Evolutionary conservation across 108 stramenopile species (phyloP).

Genomic region (Pseudonitzschia pungens): DNA sequence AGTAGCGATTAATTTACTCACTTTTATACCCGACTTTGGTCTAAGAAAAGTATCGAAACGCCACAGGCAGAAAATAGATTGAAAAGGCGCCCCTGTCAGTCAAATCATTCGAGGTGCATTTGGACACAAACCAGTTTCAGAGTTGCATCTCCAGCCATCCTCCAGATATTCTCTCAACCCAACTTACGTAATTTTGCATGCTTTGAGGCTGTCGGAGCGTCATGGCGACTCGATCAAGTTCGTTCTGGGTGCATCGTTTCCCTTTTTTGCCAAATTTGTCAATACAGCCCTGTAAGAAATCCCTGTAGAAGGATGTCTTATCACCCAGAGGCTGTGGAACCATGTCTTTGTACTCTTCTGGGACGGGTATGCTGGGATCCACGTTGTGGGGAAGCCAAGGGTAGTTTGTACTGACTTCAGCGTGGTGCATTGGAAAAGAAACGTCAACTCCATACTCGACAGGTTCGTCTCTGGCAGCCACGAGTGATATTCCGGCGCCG

Average conservation of each 20-base stretch:
- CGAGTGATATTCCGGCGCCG: not conserved
- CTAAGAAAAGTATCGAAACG: not conserved
- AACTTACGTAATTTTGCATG: constrained; percentile 60
- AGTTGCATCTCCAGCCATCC: not conserved
- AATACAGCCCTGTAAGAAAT: constrained; percentile 55
- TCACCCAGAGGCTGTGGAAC: constrained; percentile 68
- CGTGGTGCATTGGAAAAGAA: constrained; percentile 80
- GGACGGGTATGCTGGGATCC: constrained; percentile 42
- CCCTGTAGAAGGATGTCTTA: constrained; percentile 51
- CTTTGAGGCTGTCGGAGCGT: constrained; percentile 65
- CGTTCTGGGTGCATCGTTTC: constrained; percentile 49
- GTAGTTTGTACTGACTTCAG: constrained; percentile 61
- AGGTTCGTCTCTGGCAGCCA: constrained; percentile 13
- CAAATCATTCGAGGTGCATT: not conserved
- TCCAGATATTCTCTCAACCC: not conserved
- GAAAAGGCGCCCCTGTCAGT: not conserved
- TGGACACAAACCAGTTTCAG: not conserved
- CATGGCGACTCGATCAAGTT: constrained; percentile 81
- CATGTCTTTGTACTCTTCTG: constrained; percentile 55
- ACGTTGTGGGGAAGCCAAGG: constrained; percentile 81
- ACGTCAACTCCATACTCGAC: constrained; percentile 81
- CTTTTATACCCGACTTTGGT: constrained; percentile 22
- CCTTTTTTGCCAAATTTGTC: constrained; percentile 51
- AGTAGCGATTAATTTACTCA: not conserved
- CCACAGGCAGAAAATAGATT: not conserved